These are phyloP conservation scores for Chlamydomonas sphaeroides DNA, from an alignment of 139 green algal species.

Conservation along the genomic window DNA sequence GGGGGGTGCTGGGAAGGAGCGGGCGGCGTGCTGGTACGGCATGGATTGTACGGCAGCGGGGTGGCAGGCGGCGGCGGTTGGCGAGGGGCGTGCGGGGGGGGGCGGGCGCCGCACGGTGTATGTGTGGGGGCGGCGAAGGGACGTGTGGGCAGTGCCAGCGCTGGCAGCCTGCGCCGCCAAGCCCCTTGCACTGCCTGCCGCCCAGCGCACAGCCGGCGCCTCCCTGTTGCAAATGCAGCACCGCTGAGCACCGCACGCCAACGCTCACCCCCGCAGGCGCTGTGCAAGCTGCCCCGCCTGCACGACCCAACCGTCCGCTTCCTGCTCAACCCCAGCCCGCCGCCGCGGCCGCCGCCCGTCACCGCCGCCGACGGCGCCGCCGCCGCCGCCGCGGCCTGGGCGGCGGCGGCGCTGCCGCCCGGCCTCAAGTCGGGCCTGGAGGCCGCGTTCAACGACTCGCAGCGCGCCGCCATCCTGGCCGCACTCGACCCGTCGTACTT, in stretches of 20 bases:
- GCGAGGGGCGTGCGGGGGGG: too few relatives aligned
- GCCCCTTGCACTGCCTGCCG: too few relatives aligned
- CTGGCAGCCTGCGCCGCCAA: too few relatives aligned
- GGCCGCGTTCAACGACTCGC: conserved; percentile 67
- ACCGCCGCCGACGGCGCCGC: background rate
- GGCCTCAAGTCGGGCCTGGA: conserved; percentile 40
- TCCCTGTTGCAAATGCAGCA: too few relatives aligned
- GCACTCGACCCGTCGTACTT: conserved; percentile 5
- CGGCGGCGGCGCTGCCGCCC: conserved; percentile 26
- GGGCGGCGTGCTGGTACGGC: too few relatives aligned
- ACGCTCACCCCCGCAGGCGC: conserved; percentile 43
- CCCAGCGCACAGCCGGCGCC: too few relatives aligned
- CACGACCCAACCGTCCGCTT: conserved; percentile 35
- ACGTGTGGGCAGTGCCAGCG: too few relatives aligned
- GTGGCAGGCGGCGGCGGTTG: too few relatives aligned
- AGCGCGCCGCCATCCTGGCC: conserved; percentile 68
- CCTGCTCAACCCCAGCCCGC: conserved; percentile 24
- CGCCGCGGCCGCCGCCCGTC: background rate
- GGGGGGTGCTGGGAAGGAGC: background rate
- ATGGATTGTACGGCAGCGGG: too few relatives aligned
- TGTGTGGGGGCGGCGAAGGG: too few relatives aligned
- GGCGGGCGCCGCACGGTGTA: too few relatives aligned
- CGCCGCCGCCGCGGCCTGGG: background rate
- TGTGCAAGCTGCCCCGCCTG: conserved; percentile 45
- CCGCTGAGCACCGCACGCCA: too few relatives aligned